A percentile compares a stretch with the other conserved stretches of the same genome.
Evolutionary conservation across 345 rosid species (phyloP).

Genomic region (Trapa bicornis): DNA sequence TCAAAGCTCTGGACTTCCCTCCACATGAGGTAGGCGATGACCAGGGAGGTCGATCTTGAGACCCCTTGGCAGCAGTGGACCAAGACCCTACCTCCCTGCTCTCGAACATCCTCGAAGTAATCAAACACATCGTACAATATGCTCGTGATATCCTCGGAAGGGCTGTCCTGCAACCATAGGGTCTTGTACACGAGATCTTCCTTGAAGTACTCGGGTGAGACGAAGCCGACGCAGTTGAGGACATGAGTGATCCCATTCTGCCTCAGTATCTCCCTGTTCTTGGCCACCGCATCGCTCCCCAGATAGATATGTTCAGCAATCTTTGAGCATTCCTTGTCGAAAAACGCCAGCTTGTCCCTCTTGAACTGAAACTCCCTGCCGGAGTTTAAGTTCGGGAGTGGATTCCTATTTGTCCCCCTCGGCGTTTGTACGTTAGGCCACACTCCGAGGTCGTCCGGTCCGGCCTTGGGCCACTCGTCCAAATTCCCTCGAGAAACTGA

Average conservation of each 20-base stretch:
- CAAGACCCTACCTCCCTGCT: conserved; percentile 51
- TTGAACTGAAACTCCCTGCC: conserved; percentile 41
- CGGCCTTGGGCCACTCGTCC: conserved; percentile 66
- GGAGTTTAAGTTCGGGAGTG: conserved; percentile 8
- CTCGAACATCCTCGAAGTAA: conserved; percentile 67
- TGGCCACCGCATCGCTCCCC: conserved; percentile 67
- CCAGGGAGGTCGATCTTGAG: conserved; percentile 53
- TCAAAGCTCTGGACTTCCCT: conserved; percentile 68
- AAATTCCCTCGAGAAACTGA: conserved; percentile 33
- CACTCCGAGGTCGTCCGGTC: conserved; percentile 65
- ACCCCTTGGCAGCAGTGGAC: conserved; percentile 72
- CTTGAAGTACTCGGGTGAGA: conserved; percentile 65
- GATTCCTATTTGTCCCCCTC: conserved; percentile 19
- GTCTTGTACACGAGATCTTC: conserved; percentile 61
- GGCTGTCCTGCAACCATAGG: conserved; percentile 60
- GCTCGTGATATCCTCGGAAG: conserved; percentile 52
- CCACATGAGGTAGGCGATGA: conserved; percentile 73
- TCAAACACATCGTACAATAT: conserved; percentile 29
- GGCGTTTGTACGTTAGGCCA: conserved; percentile 72
- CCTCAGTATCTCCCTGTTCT: conserved; percentile 44
- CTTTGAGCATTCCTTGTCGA: conserved; percentile 58
- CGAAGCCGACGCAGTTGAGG: conserved; percentile 63
- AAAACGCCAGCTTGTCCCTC: conserved; percentile 60
- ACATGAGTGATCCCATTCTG: conserved; percentile 7
- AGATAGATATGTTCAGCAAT: conserved; percentile 52